Conservation (phyloP, 805 yeast species). For the Metschnikowia henanensis region DNA sequence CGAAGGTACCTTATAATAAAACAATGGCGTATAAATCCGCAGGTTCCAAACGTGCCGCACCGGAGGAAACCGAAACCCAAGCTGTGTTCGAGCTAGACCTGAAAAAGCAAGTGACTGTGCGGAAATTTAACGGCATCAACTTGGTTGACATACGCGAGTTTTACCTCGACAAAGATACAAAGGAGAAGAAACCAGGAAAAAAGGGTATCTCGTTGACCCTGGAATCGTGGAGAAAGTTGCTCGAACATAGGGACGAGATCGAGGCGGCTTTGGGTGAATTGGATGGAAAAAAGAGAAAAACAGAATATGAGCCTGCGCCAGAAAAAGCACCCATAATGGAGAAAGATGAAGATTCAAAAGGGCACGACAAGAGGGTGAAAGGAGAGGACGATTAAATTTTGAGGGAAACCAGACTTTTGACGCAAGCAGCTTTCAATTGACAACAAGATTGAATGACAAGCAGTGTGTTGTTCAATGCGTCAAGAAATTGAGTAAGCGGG, state of each 20-base stretch:
- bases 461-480: too few relatives aligned
- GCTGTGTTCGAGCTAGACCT: conserved; percentile 24
- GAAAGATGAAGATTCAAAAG: too few relatives aligned
- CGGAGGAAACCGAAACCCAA: conserved; percentile 12
- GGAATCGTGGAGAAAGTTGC: conserved; percentile 52
- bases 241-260: conserved; percentile 48
- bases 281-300: conserved; percentile 22
- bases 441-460: too few relatives aligned
- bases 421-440: too few relatives aligned
- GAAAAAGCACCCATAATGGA: too few relatives aligned
- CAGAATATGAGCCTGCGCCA: neutral
- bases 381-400: neutral
- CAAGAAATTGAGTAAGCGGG: too few relatives aligned
- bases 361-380: neutral
- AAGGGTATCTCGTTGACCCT: conserved; percentile 67
- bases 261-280: conserved; percentile 48
- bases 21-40: conserved; percentile 3
- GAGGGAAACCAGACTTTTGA: too few relatives aligned
- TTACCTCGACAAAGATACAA: conserved; percentile 54
- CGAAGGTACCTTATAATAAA: too few relatives aligned
- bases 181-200: conserved; percentile 75
- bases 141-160: conserved; percentile 85
- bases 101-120: conserved; percentile 68
- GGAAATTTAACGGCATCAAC: conserved; percentile 63
- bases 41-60: conserved; percentile 1